Percentiles rank a stretch among this genome's conserved stretches.
Conservation (phyloP, 2,329 filamentous ascomycete genomes). For the Trichoderma asperellum region DNA sequence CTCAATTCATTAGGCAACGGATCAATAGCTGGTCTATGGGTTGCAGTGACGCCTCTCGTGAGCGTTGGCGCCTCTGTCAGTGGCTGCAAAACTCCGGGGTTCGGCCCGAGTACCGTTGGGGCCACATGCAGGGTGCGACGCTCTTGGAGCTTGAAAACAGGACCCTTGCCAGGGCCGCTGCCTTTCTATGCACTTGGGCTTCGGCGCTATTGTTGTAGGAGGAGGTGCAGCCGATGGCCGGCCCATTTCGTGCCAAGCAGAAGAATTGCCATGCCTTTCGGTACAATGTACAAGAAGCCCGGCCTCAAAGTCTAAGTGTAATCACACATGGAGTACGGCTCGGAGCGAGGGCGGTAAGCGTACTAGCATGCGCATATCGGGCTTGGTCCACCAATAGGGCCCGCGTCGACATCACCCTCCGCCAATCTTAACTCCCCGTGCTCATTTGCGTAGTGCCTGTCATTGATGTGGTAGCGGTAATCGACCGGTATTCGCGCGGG, state of each 20-base stretch:
- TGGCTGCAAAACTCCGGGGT: constrained; percentile 28
- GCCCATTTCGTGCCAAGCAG: background rate
- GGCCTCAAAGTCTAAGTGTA: background rate
- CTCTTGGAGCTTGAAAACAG: constrained; percentile 8
- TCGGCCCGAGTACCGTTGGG: constrained; percentile 26
- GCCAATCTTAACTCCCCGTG: constrained; percentile 13
- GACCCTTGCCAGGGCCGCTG: constrained; percentile 4
- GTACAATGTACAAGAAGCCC: background rate
- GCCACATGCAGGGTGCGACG: constrained; percentile 14
- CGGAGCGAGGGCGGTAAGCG: background rate
- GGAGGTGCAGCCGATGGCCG: constrained; percentile 16
- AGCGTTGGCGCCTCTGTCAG: background rate
- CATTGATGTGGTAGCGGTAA: constrained; percentile 13
- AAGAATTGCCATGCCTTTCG: background rate
- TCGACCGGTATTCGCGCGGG: constrained; percentile 8
- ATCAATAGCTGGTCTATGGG: constrained; percentile 7
- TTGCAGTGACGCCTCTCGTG: constrained; percentile 1
- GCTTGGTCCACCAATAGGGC: background rate
- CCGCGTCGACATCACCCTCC: constrained; percentile 7
- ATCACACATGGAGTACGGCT: constrained; percentile 1
- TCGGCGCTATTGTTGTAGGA: constrained; percentile 27
- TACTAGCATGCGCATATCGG: background rate
- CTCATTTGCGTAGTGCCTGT: constrained; percentile 4
- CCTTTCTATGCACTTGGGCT: constrained; percentile 16
- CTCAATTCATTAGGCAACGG: constrained; percentile 22